A percentile compares a stretch with the other conserved stretches of the same genome.
Evolutionary conservation across 2,329 filamentous ascomycete genomes (phyloP).

Genomic region (Ilyonectria sp.): DNA sequence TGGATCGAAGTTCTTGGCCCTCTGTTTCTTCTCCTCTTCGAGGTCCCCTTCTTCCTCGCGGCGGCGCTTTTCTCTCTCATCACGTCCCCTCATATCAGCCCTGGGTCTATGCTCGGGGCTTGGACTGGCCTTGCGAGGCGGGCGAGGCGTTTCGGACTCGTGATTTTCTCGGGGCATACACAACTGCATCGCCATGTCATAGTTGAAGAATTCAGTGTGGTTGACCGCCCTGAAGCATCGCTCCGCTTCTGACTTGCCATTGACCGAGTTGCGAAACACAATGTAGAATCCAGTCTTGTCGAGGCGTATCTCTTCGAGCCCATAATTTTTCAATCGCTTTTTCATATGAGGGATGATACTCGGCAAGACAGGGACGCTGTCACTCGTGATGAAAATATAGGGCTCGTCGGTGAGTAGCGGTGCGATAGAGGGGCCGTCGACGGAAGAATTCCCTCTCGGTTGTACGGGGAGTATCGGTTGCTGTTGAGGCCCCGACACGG

Average conservation of each 20-base stretch:
- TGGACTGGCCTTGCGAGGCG: slow-evolving; percentile 52
- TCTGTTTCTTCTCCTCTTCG: slow-evolving; percentile 90
- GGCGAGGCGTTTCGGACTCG: slow-evolving; percentile 43
- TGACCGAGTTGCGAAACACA: slow-evolving; percentile 84
- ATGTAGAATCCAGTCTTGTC: slow-evolving; percentile 93
- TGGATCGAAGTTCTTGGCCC: slow-evolving; percentile 92
- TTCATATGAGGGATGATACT: slow-evolving; percentile 92
- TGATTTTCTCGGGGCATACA: slow-evolving; percentile 56
- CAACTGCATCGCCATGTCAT: slow-evolving; percentile 91
- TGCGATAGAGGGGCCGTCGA: slow-evolving; percentile 78
- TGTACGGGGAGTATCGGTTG: slow-evolving; percentile 48
- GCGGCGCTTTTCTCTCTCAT: slow-evolving; percentile 75
- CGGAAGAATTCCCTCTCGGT: slow-evolving; percentile 59
- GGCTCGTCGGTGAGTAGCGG: slow-evolving; percentile 82
- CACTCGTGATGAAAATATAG: slow-evolving; percentile 91
- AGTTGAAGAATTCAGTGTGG: slow-evolving; percentile 90
- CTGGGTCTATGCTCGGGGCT: slow-evolving; percentile 52
- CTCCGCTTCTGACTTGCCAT: slow-evolving; percentile 85
- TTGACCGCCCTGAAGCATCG: slow-evolving; percentile 85
- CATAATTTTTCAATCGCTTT: slow-evolving; percentile 87
- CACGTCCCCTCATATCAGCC: slow-evolving; percentile 55
- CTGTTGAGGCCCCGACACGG: slow-evolving; percentile 51
- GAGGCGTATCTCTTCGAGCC: slow-evolving; percentile 84
- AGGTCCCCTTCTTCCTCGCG: slow-evolving; percentile 86
- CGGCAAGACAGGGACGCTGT: slow-evolving; percentile 87